Base-by-base conservation (phyloP, 768 basidiomycete genomes). In the Russula foetens region DNA sequence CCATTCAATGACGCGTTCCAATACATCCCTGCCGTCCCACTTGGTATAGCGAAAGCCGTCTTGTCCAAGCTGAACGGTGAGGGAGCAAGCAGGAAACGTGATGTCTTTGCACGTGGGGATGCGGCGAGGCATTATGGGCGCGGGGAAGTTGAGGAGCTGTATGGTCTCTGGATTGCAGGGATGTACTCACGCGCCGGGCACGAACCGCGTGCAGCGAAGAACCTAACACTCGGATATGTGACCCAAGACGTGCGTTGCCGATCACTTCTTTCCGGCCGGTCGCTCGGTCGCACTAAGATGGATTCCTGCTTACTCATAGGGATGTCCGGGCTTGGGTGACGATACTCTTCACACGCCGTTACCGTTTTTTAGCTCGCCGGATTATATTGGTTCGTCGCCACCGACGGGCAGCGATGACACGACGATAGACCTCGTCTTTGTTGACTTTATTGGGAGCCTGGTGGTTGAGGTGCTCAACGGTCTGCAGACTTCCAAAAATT, bases 301-400 rank as follows among this genome's bases (percentile, higher is more conserved):
- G 23, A 31, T 45, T 44, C 39, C 41, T 56, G 41, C 26, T 52
- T n/a, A 33, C 31, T 11, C 19, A 12, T 19, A 84, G 87, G 73
- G 81, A 1, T 91, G 90, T 69, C 84, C 88, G 1, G 87, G 84
- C 3, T 72, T 81, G 9, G 91, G 90, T 2, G 90, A 92, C 68
- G 91, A 92, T 66, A 82, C 78, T 3, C 71, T 72, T 0, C 91
- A 93, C 69, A 66, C 73, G 1, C 82, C 88, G 2, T 69, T 88
- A 53, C 79, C 85, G 4, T 81, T 79, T 71, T 81, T 79, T 71
- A 54, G 69, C 5, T 62, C 74, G 3, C 86, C 86, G 0, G 76
- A 79, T 67, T 90, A 84, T 68, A 77, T 90, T 59, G 76, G 76
- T 17, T 85, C 84, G 0, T 70, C 75, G 28, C 69, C 80, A 3